Base-by-base conservation (phyloP, 1,139 yeast species). In the Lizanozyma gosingica region DNA sequence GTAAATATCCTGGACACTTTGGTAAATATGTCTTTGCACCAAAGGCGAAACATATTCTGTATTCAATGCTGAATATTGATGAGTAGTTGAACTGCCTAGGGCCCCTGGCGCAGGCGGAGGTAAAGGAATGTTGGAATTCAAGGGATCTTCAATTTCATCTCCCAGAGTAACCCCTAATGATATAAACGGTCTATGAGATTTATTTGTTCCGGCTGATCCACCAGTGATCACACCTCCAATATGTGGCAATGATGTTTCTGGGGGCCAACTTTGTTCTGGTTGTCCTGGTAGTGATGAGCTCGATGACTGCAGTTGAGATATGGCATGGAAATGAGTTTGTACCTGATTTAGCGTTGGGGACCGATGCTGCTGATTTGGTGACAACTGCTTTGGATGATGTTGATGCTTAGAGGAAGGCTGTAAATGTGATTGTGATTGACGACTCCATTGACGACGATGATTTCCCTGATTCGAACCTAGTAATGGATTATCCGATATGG, bases 1-100 rank as follows among this genome's bases (percentile, higher is more conserved):
- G 52, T 79, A 81, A 37, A 82, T 76, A 51, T 81, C 88, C 47
- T 76, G 77, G 0, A 83, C 84, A 1, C 75, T 68, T 51, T 77
- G 80, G 45, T 80, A 76, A 33, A 78, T 59, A 50, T 79, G 80
- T 46, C 83, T 74, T 41, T 80, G 65, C 9, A 73, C 66, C 41
- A 78, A 59, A 3, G 86, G 86, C 3, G 82, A 65, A 2, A 74
- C 65, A 51, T 76, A 76, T 41, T 57, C 61, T 6, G 52, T 48
- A 15, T 55, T 55, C 8, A 56, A 44, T 38, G 55, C 56, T 16
- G 45, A 37, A 6, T 45, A 35, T 18, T 40, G 46, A 8, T 35
- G 16, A 9, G 15, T 14, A 9, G 16, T 4, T 16, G 37, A 15
- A 14, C 18, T 16, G 15, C 32, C 40, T 14, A 39, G 40, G 17